Conservation (phyloP, 768 basidiomycete species). For the Termitomyces eurrhizus region DNA sequence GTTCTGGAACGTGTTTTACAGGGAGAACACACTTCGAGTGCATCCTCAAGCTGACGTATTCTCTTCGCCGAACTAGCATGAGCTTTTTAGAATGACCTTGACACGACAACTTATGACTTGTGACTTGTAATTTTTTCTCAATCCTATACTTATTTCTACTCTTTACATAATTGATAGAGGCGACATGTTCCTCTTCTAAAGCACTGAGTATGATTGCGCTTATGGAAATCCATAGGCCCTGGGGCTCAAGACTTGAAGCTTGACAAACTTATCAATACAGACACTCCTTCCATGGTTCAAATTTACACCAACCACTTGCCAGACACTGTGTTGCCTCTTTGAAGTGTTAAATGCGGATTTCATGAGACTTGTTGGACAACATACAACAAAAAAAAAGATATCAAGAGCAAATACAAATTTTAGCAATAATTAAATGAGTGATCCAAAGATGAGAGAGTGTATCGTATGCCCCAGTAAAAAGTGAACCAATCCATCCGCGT, state of each 20-base stretch:
- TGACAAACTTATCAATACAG: not conserved
- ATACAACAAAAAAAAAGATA: conserved; percentile 2
- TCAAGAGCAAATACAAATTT: conserved; percentile 4
- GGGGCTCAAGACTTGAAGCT: too few species aligned
- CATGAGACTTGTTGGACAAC: not conserved
- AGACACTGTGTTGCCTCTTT: not conserved
- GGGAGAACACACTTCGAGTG: not conserved
- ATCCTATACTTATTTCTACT: not conserved
- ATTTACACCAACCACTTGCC: not conserved
- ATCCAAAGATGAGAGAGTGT: conserved; percentile 7
- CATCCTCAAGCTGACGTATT: not conserved
- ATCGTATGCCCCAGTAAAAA: not conserved
- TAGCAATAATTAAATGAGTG: conserved; percentile 6
- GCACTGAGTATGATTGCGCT: not conserved
- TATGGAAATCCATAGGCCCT: not conserved
- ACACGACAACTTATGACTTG: not conserved
- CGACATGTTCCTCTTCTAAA: not conserved
- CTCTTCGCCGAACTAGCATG: not conserved
- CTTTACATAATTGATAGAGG: not conserved
- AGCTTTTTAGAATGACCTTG: not conserved
- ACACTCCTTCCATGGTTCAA: not conserved
- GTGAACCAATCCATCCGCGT: not conserved
- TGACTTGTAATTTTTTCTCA: not conserved
- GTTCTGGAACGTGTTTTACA: not conserved
- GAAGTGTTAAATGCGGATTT: not conserved